Evolutionary conservation across 768 basidiomycete species (phyloP), one percentile per base, ranked within the genome.

Genomic region (Psilocybe sp.): DNA sequence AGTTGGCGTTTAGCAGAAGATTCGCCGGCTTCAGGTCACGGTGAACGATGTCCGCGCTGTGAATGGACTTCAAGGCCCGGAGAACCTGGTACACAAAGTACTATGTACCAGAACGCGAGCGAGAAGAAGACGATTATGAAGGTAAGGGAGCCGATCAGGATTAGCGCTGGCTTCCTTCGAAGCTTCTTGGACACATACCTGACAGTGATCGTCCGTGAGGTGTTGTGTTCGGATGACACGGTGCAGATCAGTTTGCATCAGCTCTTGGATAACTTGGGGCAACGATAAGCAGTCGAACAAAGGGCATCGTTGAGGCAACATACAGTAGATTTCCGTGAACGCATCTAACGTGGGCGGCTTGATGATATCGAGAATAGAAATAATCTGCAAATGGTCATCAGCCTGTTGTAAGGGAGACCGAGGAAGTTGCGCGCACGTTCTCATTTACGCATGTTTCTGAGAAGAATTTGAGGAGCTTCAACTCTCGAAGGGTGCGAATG

Each of bases 161-260:
- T 65, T 57, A 7, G 23, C 3, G 7, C 3, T 7, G 7, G 23
- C 23, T 28, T 28, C 23, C 23, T 28, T 28, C n/a, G 23, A 3
- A 4, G 7, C 23, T 28, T 7, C 23, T 28, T 28, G 23, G 23
- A 28, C 23, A 28, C 23, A 28, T 61, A 85, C 84, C 77, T 89
- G 84, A 66, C 86, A 84, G 53, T 95, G 93, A 68, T 96, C 93
- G 60, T 96, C 92, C 15, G 89, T 91, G 41, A 96, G 75, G 51
- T 89, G 83, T 61, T 94, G 92, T 1, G 91, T 93, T 42, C 91
- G 80, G 64, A 95, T 93, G 53, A 95, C 91, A 12, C 92, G 84
- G 65, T 96, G 94, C 61, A 96, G 69, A 63, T 92, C 91, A 14
- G 89, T 93, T 65, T 93, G 89, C 85, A 92, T 90, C 49, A 93